Percentiles rank a stretch among this genome's conserved stretches.
Conservation (phyloP, 768 basidiomycete species). For the Harrya chromipes region DNA sequence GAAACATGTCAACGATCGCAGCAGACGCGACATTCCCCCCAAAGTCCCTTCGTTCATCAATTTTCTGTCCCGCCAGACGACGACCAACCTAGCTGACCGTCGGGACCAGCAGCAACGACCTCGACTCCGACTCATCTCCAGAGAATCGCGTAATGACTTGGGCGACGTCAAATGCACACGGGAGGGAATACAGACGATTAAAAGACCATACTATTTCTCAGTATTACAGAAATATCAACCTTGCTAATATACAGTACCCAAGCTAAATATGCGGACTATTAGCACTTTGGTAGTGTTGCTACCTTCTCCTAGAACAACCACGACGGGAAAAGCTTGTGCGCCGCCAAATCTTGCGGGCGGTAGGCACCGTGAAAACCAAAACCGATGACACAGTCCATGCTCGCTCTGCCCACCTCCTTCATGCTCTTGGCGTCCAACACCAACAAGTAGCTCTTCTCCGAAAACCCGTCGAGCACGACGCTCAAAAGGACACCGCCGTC, state of each 20-base stretch:
- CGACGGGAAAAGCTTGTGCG: too few relatives aligned
- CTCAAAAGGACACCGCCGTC: conserved; percentile 38
- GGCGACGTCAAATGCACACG: too few relatives aligned
- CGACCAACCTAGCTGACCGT: too few relatives aligned
- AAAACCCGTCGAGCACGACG: conserved; percentile 34
- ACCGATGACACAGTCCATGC: conserved; percentile 30
- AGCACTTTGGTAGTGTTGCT: too few relatives aligned
- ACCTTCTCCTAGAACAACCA: too few relatives aligned
- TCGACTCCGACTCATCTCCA: too few relatives aligned
- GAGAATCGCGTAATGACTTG: too few relatives aligned
- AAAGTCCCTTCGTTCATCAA: too few relatives aligned
- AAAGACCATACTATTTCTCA: not conserved
- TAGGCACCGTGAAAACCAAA: conserved; percentile 39
- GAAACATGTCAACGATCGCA: not conserved
- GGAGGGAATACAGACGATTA: too few relatives aligned
- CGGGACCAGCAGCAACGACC: too few relatives aligned
- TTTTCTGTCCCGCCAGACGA: too few relatives aligned
- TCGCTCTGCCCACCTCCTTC: conserved; percentile 37
- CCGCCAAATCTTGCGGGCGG: not conserved
- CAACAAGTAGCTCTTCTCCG: conserved; percentile 33
- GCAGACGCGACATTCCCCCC: not conserved
- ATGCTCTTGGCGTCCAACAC: conserved; percentile 36
- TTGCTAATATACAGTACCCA: conserved; percentile 7
- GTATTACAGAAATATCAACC: not conserved
- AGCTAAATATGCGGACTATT: too few relatives aligned